Percentiles rank a stretch among this genome's conserved stretches.
Evolutionary conservation across 2,329 filamentous ascomycete genomes (phyloP).

Genomic region (Paecilomyces sp.): DNA sequence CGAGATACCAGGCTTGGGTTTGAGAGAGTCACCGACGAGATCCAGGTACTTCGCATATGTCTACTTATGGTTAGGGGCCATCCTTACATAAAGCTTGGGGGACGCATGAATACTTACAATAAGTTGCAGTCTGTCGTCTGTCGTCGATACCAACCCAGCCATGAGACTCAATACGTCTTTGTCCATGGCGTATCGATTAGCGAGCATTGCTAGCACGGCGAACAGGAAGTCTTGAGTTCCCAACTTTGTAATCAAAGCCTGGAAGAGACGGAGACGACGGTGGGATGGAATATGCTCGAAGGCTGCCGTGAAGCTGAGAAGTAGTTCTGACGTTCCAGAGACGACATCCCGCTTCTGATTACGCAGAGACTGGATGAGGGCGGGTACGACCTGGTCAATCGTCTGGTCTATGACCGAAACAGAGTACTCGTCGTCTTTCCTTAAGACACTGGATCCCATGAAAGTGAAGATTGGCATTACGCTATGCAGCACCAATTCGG

Average conservation of each 20-base stretch:
- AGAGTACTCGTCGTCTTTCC: constrained; percentile 93
- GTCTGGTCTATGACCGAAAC: constrained; percentile 92
- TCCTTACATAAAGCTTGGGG: neutral
- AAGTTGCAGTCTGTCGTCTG: constrained; percentile 69
- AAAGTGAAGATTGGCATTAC: constrained; percentile 99
- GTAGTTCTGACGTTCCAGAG: constrained; percentile 75
- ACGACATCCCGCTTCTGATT: constrained; percentile 70
- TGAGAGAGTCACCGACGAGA: constrained; percentile 67
- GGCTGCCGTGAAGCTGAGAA: constrained; percentile 93
- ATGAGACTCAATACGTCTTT: constrained; percentile 69
- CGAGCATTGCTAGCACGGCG: constrained; percentile 78
- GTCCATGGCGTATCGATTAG: constrained; percentile 79
- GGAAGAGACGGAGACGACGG: constrained; percentile 73
- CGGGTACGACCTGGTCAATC: constrained; percentile 87
- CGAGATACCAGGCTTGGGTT: constrained; percentile 66
- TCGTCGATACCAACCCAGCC: constrained; percentile 64
- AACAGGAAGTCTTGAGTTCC: constrained; percentile 83
- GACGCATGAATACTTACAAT: constrained; percentile 20
- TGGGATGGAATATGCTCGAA: constrained; percentile 94
- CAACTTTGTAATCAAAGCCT: constrained; percentile 75
- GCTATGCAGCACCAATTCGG: constrained; percentile 87
- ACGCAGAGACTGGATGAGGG: constrained; percentile 76
- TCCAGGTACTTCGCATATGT: constrained; percentile 71
- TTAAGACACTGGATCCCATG: constrained; percentile 85
- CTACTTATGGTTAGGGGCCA: constrained; percentile 28